Evolutionary conservation across 192 early-diverging fungal genomes (phyloP), one percentile per base, ranked within the genome.

Genomic region (Linderina pennispora): DNA sequence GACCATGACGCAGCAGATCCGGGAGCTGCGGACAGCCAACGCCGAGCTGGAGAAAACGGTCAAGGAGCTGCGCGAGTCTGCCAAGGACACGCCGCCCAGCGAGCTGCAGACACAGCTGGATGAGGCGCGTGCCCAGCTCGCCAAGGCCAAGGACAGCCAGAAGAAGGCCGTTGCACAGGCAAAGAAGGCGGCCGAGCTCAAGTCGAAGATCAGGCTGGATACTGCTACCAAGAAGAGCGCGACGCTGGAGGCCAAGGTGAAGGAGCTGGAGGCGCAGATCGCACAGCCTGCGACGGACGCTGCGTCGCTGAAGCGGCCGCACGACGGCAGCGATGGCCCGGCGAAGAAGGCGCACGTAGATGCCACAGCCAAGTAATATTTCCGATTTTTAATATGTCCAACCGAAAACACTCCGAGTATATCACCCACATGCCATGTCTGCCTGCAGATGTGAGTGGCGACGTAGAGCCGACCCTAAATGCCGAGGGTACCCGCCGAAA

Each of bases 151-250:
- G 11, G 33, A 53, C 13, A 74, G 62, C 46, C 55, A 75, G 38
- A 63, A 74, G 31, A 20, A 45, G 6, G 66, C 62, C 3, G 46
- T 65, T 17, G 55, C 44, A 17, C 56, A 42, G 26, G 56, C 54
- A 9, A 67, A 67, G 23, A 50, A 59, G 16, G 48, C 57, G 35
- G 62, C 60, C 1, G 71, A 77, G 48, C 53, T 79, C 63, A 63
- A 71, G 16, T 58, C 65, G 6, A 54, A 53, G 46, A 57, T 79
- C 19, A 65, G 67, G 61, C 51, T 79, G 4, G 63, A 62, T 22
- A 24, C 46, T 19, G 73, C 65, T 6, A 71, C 55, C 1, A 79
- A 72, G 37, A 66, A 71, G 22, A 66, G 21, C 37, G 18, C 40
- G 1, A 53, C 37, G 25, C 42, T 64, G 38, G 53, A 58, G 31